Evolutionary conservation across 495 filamentous ascomycete species (phyloP), one percentile per base, ranked within the genome.

Genomic region (Bacidia gigantensis): DNA sequence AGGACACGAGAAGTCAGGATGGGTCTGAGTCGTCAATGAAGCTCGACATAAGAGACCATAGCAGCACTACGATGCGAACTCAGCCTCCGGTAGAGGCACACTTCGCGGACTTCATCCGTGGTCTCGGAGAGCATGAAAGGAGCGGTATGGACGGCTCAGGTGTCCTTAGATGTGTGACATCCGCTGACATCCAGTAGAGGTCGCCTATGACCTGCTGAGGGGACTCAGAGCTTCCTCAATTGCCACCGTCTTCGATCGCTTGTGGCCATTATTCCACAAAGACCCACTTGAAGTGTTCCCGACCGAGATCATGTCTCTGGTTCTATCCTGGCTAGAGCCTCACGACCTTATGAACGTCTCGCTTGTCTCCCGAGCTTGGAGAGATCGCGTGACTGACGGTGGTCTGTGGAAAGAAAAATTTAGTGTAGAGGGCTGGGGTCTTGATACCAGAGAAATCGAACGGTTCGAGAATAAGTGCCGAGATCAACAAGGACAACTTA

Each of bases 251-350:
- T 86, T 92, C 22, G 81, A 85, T 40, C 73, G 76, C 40, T 69
- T 94, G 17, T 80, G 82, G 44, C 85, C 83, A 7, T 77, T 86
- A 3, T 81, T 94, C 22, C 88, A 96, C 65, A 87, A 95, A 67
- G 87, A 98, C 67, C 94, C 94, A 43, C 77, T 95, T 26, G 67
- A 78, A 52, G 79, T 85, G 59, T 78, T 98, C 9, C 92, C 92
- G 0, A 78, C 85, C 1, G 92, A 98, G 63, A 79, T 97, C 52
- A 89, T 84, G 46, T 81, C 88, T 50, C 81, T 92, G 59, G 82
- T 96, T 14, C 82, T 97, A 39, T 84, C 83, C 26, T 94, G 86
- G 61, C 78, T 98, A 26, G 81, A 87, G 38, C 80, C 86, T 0
- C 62, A 76, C 12, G 84, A 84, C 5, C 73, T 98, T 39, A 69